phyloP scores from a whole-genome alignment of 2,329 filamentous ascomycete genomes.

The Aurifilum marmelostoma region DNA sequence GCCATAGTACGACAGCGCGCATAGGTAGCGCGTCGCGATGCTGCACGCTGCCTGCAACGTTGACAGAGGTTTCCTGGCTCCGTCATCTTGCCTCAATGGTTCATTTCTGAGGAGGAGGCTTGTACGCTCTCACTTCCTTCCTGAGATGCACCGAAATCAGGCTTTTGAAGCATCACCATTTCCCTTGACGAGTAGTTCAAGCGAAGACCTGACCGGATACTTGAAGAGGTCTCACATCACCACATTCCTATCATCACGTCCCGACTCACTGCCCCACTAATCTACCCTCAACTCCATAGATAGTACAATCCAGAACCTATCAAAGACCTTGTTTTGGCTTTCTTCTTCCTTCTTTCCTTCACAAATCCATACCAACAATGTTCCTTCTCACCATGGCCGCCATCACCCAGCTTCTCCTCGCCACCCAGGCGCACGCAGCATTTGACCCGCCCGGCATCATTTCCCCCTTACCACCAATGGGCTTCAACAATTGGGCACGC shows the following conservation, averaged over 20 bases:
- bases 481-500: constrained; percentile 56
- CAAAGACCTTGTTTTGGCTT: not conserved
- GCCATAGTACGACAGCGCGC: not conserved
- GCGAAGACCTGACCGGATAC: not conserved
- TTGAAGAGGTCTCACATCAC: not conserved
- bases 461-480: constrained; percentile 50
- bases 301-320: not conserved
- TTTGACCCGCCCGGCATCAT: constrained; percentile 27
- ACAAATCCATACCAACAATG: not conserved
- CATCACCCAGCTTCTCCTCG: constrained; percentile 18
- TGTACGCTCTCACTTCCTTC: not conserved
- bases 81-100: not conserved
- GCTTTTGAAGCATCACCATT: not conserved
- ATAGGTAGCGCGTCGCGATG: constrained; percentile 6
- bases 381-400: constrained; percentile 19
- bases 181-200: not conserved
- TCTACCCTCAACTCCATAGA: not conserved
- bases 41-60: not conserved
- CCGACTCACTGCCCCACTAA: not conserved
- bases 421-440: constrained; percentile 17
- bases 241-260: not conserved
- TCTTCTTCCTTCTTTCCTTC: not conserved
- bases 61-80: not conserved
- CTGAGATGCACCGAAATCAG: not conserved
- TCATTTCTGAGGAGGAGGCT: not conserved